Base-by-base conservation (phyloP, 768 basidiomycete genomes). In the Podaxis carcinomalis region DNA sequence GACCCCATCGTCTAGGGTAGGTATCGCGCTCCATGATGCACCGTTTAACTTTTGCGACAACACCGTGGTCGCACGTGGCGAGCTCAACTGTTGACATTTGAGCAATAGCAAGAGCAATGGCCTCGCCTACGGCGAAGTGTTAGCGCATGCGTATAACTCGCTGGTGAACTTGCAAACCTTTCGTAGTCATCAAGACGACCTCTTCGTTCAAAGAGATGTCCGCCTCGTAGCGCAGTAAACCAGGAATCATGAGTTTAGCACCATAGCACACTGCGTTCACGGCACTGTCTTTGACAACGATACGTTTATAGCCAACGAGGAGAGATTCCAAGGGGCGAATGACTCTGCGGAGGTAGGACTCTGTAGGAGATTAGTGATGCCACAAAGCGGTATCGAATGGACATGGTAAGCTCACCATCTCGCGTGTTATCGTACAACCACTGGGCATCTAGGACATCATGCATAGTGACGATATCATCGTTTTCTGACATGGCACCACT, bases 1-100 rank as follows among this genome's bases (percentile, higher is more conserved):
- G 84, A 53, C 97, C 97, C 97, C 97, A 98, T 64, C 95, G 87
- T 59, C 97, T 87, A 42, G 97, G 97, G 74, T 99, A 99, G 19
- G 93, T 92, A 74, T 99, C 97, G 39, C 96, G 89, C 73, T 98
- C 97, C 97, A 99, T 99, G 70, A 99, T 98, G 71, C 96, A 98
- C 55, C 97, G 83, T 78, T 99, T 99, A 70, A 99, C 94, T 78
- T 98, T 98, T 37, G 97, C 97, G 46, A 98, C 96, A 60, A 99
- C 93, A 51, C 97, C 97, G 70, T 99, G 96, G 72, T 98, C 95
- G 73, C 96, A 98, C 2, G 95, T 96, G 7, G 94, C 91, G 53
- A 99, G 87, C 73, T 99, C 97, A 61, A 96, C 96, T 10, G 97
- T 98, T 16, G 95, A 93, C 97, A 99, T 99, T 71, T 96, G 94